Evolutionary conservation across 495 filamentous ascomycete genomes (phyloP).

Genomic region (Hapsidospora chrysogenum): DNA sequence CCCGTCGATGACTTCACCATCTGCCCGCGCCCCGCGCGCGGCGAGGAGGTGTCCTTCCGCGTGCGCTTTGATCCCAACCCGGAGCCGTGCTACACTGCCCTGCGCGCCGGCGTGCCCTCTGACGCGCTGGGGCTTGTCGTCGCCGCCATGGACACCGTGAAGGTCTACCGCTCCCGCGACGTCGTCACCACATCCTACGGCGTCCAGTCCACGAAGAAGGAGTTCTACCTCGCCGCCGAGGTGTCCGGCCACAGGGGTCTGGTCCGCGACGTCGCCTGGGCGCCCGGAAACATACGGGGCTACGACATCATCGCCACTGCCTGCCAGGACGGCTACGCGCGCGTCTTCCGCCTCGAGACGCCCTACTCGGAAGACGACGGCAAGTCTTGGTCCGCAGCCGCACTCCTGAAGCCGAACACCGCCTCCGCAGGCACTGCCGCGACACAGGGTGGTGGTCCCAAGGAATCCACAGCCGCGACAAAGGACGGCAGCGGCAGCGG

Average conservation of each 20-base stretch:
- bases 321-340: conserved; percentile 74
- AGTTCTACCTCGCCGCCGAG: conserved; percentile 67
- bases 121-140: conserved; percentile 66
- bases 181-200: conserved; percentile 33
- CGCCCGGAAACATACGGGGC: conserved; percentile 68
- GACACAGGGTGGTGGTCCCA: not conserved
- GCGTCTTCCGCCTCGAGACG: conserved; percentile 68
- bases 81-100: conserved; percentile 55
- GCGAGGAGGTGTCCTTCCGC: conserved; percentile 73
- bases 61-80: conserved; percentile 75
- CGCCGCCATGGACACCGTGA: conserved; percentile 64
- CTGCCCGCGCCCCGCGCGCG: conserved; percentile 40
- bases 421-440: too few species aligned
- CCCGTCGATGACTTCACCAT: conserved; percentile 51
- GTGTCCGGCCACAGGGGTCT: conserved; percentile 51
- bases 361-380: conserved; percentile 18
- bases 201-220: conserved; percentile 30
- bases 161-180: conserved; percentile 60
- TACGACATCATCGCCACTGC: conserved; percentile 85
- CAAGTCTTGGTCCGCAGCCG: conserved; percentile 13
- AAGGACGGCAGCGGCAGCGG: not conserved
- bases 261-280: conserved; percentile 88
- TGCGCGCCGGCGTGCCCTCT: conserved; percentile 56
- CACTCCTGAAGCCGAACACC: conserved; percentile 10
- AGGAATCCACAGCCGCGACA: not conserved